Evolutionary conservation across 768 basidiomycete genomes (phyloP).

Genomic region (Mycena pura): DNA sequence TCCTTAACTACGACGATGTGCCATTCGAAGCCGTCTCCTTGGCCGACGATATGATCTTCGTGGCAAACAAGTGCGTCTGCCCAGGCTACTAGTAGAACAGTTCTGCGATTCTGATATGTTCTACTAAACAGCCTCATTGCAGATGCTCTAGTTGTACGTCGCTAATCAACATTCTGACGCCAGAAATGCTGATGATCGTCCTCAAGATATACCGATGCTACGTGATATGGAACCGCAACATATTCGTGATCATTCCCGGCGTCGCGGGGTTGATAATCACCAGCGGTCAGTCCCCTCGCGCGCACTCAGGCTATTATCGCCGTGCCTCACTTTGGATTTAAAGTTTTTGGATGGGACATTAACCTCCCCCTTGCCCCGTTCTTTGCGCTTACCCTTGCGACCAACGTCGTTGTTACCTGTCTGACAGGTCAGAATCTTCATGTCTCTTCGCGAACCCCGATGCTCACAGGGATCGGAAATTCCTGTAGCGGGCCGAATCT

Average conservation of each 20-base stretch:
- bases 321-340: neutral
- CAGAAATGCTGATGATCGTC: neutral
- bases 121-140: conserved; percentile 36
- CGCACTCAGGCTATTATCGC: neutral
- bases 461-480: neutral
- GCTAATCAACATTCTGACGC: neutral
- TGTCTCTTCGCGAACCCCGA: neutral
- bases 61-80: conserved; percentile 43
- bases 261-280: conserved; percentile 33
- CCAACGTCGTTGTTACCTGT: conserved; percentile 36
- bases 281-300: conserved; percentile 26
- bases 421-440: conserved; percentile 34
- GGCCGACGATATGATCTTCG: conserved; percentile 36
- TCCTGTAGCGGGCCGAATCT: conserved; percentile 35
- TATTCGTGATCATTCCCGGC: conserved; percentile 35
- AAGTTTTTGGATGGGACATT: conserved; percentile 32
- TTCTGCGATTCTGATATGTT: neutral
- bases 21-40: conserved; percentile 34
- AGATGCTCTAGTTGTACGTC: conserved; percentile 37
- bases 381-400: conserved; percentile 37
- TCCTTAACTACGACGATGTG: conserved; percentile 31
- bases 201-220: conserved; percentile 42
- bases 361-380: conserved; percentile 34
- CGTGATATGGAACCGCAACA: conserved; percentile 37
- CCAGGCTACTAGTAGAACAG: too few species aligned